These are phyloP conservation scores for Pythium scleroteichum DNA, from an alignment of 352 stramenopile species.

Conservation along the genomic window DNA sequence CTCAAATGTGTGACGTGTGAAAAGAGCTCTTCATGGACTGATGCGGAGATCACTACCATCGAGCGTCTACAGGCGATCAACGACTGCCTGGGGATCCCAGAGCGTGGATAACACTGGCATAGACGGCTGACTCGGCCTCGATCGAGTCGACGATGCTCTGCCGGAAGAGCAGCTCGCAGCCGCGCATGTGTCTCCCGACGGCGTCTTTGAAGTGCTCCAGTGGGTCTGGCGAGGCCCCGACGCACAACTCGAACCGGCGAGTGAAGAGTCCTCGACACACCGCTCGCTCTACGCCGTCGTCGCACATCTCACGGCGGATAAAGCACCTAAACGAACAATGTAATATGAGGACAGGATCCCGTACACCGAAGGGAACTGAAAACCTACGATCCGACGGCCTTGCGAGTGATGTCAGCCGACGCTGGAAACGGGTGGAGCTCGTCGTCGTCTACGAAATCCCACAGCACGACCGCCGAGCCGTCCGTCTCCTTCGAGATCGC, in stretches of 20 bases:
- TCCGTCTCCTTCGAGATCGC: conserved; percentile 28
- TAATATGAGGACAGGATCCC: too few relatives aligned
- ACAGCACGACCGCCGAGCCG: conserved; percentile 28
- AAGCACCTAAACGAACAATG: conserved; percentile 1
- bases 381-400: neutral
- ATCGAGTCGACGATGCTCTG: conserved; percentile 2
- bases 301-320: conserved; percentile 6
- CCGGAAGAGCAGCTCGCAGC: conserved; percentile 2
- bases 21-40: too few relatives aligned
- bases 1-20: too few relatives aligned
- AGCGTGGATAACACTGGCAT: neutral
- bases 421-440: conserved; percentile 26
- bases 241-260: neutral
- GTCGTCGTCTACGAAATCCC: conserved; percentile 35
- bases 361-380: too few relatives aligned
- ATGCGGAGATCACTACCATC: too few relatives aligned
- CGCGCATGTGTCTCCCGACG: neutral
- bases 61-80: too few relatives aligned
- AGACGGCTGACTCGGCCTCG: neutral
- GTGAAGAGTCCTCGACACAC: conserved; percentile 2
- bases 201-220: neutral
- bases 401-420: neutral
- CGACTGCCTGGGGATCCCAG: neutral
- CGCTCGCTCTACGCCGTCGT: conserved; percentile 6
- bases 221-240: too few relatives aligned